Conservation (phyloP, 1,139 yeast species). For the Candida sojae region DNA sequence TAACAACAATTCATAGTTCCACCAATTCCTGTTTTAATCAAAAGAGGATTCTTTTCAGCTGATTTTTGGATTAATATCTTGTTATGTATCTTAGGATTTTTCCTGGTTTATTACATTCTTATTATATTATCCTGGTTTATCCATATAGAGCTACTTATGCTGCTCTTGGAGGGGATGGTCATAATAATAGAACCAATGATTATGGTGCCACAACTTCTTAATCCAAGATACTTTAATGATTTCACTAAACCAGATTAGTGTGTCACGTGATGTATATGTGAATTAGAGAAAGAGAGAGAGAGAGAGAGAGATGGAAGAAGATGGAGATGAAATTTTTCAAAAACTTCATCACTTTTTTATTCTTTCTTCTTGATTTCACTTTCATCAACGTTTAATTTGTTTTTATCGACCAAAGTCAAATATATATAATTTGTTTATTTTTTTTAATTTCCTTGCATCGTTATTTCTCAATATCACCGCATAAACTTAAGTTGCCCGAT, state of each 20-base stretch:
- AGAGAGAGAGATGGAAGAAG: not conserved
- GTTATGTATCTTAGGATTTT: conserved; percentile 72
- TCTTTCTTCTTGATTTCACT: not conserved
- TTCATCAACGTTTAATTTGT: not conserved
- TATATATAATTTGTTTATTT: not conserved
- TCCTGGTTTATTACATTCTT: conserved; percentile 72
- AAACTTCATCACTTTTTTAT: not conserved
- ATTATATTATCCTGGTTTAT: conserved; percentile 58
- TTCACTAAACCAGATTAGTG: too few species aligned
- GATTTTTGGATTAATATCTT: conserved; percentile 76
- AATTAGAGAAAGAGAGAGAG: not conserved
- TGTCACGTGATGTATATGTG: not conserved
- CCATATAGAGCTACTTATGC: conserved; percentile 34
- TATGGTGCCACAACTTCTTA: conserved; percentile 26
- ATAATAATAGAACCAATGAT: conserved; percentile 24
- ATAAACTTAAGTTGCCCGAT: conserved; percentile 51
- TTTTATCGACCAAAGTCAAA: not conserved
- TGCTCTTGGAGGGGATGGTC: conserved; percentile 31
- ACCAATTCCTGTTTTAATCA: conserved; percentile 78
- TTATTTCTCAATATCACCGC: conserved; percentile 21
- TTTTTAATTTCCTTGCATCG: not conserved
- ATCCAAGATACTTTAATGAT: too few species aligned
- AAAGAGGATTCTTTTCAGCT: conserved; percentile 70
- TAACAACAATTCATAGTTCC: conserved; percentile 43
- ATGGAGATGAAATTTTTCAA: not conserved